Base-by-base conservation (phyloP, 805 yeast species). In the Metschnikowia gelsemii region DNA sequence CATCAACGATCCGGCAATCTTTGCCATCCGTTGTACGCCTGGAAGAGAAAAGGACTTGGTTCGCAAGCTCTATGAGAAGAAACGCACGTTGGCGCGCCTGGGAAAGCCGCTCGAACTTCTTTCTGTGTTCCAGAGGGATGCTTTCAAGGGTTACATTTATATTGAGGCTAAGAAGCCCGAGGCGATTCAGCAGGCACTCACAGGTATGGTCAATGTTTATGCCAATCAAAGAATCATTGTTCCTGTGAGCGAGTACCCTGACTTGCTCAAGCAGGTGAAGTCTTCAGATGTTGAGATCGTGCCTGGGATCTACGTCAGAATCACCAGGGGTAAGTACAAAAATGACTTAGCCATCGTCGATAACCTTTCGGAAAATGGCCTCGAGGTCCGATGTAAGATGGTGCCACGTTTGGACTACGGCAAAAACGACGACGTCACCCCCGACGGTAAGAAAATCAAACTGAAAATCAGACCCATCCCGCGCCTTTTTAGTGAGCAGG, bases 371-470 rank as follows among this genome's bases (percentile, higher is more conserved):
- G 98, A 93, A 57, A 91, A 87, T 59, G 98, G 96, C 39, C 75
- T 93, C 53, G 98, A 91, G 61, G 98, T 88, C n/a, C 78, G 95
- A 55, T 80, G 95, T 54, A 87, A 87, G 58, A 72, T 93, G 50
- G 95, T 93, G 24, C 99, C 99, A 26, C 80, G 99, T 56, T 66
- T 93, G 45, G 97, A 91, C 61, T 91, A 93, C 63, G 96, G 96
- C 43, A 79, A 82, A 51, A 70, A 75, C 32, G 73, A 68, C 47
- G 76, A 68, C 21, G 46, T 75, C 45, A 87, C 80, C 47, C 53
- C 56, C 26, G 68, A 67, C 16, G 83, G 80, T 18, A 52, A 51
- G 45, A 35, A 55, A 22, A 57, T 67, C 30, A 82, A 78, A 36
- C 75, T 78, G 52, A 84, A 84, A 43, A 68, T 79, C 42, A 77